Percentiles rank a stretch among this genome's conserved stretches.
These are phyloP conservation scores for Stropharia rugosoannulata DNA, from an alignment of 768 basidiomycete species.

Conservation along the genomic window DNA sequence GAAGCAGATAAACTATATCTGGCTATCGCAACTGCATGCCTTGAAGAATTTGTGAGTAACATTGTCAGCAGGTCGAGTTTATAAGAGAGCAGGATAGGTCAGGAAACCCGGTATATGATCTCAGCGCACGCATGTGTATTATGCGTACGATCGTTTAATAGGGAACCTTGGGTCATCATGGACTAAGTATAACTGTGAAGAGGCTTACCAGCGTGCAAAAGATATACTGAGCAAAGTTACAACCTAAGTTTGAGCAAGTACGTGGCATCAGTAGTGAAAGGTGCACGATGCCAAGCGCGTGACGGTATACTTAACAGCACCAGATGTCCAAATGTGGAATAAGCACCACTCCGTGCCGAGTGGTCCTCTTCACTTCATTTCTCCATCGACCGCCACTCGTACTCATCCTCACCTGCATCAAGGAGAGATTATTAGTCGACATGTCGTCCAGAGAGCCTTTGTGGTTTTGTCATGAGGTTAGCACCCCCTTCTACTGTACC, in stretches of 20 bases:
- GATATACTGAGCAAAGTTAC: slow-evolving; percentile 35
- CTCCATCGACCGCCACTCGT: no score
- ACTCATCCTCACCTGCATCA: slow-evolving; percentile 7
- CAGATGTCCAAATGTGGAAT: slow-evolving; percentile 9
- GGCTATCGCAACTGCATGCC: no score
- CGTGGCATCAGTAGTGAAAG: slow-evolving; percentile 1
- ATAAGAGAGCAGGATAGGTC: slow-evolving; percentile 18
- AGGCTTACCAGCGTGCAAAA: slow-evolving; percentile 21
- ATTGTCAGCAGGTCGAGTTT: neutral
- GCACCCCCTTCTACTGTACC: slow-evolving; percentile 12
- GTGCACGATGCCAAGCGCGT: slow-evolving; percentile 14
- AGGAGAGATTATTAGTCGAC: neutral
- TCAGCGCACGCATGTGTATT: slow-evolving; percentile 31
- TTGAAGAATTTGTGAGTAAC: no score
- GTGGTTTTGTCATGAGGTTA: slow-evolving; percentile 79
- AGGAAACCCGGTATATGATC: slow-evolving; percentile 46
- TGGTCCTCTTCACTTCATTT: neutral
- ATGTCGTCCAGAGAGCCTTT: slow-evolving; percentile 75
- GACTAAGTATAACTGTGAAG: slow-evolving; percentile 5
- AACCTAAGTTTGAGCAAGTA: no score
- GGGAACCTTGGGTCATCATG: slow-evolving; percentile 58
- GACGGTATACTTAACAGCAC: slow-evolving; percentile 1
- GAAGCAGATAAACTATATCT: no score
- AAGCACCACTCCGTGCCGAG: slow-evolving; percentile 1
- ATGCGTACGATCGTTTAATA: slow-evolving; percentile 52